Conservation (phyloP, 2,329 filamentous ascomycete genomes). For the Tolypocladium ophioglossoides region DNA sequence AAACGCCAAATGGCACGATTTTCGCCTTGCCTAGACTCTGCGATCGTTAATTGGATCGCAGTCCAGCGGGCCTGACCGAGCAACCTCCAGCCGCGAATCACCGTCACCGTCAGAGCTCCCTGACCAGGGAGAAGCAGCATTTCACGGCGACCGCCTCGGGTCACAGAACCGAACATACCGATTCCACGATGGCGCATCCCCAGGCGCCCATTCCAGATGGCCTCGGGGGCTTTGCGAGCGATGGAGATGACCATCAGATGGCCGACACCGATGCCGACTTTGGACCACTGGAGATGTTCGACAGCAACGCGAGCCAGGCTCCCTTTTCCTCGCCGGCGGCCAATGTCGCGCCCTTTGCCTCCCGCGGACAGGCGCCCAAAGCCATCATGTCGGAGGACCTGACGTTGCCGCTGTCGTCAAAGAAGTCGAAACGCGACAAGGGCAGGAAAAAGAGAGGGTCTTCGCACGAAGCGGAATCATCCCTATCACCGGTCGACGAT, state of each 20-base stretch:
- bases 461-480: conserved; percentile 8
- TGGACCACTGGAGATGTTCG: conserved; percentile 26
- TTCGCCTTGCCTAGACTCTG: conserved; percentile 20
- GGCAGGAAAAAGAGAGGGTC: conserved; percentile 16
- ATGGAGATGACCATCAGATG: conserved; percentile 10
- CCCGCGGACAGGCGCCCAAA: conserved; percentile 13
- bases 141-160: conserved; percentile 3
- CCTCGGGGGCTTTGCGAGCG: conserved; percentile 14
- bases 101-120: too few relatives aligned
- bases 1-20: conserved; percentile 21
- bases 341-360: conserved; percentile 5
- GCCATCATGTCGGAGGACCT: conserved; percentile 17
- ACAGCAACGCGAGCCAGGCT: conserved; percentile 21
- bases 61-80: conserved; percentile 13
- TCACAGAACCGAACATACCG: conserved; percentile 5
- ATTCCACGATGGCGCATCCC: background rate
- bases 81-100: background rate
- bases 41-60: conserved; percentile 18
- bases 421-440: conserved; percentile 21
- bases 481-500: conserved; percentile 7
- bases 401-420: conserved; percentile 7
- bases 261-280: conserved; percentile 19
- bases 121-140: background rate
- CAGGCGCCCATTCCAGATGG: conserved; percentile 5
- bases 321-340: conserved; percentile 19